Evolutionary conservation across 495 filamentous ascomycete species (phyloP).

Genomic region (Xylaria intraflava): DNA sequence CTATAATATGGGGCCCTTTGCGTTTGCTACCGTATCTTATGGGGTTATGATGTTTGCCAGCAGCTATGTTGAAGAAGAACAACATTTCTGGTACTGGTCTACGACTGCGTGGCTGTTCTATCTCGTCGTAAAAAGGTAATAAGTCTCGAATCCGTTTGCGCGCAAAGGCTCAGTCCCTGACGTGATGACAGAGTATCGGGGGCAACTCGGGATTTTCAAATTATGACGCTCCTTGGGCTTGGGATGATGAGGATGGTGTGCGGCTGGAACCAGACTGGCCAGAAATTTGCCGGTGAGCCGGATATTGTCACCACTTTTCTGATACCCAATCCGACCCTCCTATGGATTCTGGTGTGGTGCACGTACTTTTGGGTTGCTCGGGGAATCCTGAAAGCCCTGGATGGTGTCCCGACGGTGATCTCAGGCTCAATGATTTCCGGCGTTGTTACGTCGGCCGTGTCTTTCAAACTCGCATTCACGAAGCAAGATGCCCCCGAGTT

Average conservation of each 20-base stretch:
- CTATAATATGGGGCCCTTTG: conserved; percentile 21
- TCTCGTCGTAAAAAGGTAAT: conserved; percentile 48
- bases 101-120: conserved; percentile 69
- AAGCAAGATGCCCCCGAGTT: conserved; percentile 82
- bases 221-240: conserved; percentile 27
- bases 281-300: conserved; percentile 82
- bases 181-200: conserved; percentile 7
- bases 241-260: conserved; percentile 56
- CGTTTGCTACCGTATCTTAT: conserved; percentile 51
- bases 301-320: conserved; percentile 73
- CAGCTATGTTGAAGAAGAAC: conserved; percentile 96
- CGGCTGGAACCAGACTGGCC: conserved; percentile 93
- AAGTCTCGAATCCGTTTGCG: not conserved
- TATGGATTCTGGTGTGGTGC: conserved; percentile 69
- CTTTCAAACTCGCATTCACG: conserved; percentile 80
- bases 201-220: not conserved
- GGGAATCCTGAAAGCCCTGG: conserved; percentile 30
- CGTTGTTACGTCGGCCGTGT: conserved; percentile 53
- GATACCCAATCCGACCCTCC: conserved; percentile 47
- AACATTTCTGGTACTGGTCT: conserved; percentile 96
- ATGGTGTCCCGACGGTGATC: conserved; percentile 25
- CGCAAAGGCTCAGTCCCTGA: conserved; percentile 1
- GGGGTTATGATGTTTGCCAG: conserved; percentile 92
- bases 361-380: conserved; percentile 53
- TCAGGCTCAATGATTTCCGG: conserved; percentile 24